phyloP scores from a whole-genome alignment of 305 asterid species.

The Vinca major region DNA sequence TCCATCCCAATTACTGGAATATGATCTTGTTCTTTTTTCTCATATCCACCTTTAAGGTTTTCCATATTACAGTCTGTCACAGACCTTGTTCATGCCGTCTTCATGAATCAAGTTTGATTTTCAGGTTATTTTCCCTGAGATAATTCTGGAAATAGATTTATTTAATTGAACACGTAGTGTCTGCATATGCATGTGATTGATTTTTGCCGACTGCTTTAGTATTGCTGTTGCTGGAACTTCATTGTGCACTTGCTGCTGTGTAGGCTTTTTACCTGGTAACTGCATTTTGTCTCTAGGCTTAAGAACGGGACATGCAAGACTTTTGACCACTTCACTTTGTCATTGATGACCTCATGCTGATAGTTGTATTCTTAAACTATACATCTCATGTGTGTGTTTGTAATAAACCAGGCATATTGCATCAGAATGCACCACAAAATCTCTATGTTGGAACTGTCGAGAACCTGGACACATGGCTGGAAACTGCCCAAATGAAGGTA shows the following conservation, averaged over 20 bases:
- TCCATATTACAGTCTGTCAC: background rate
- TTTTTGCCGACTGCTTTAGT: background rate
- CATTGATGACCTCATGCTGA: background rate
- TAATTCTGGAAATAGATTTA: background rate
- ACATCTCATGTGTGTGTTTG: conserved; percentile 15
- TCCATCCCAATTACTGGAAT: background rate
- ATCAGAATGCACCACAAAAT: conserved; percentile 76
- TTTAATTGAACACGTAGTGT: background rate
- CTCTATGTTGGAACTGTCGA: conserved; percentile 96
- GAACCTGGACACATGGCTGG: conserved; percentile 99
- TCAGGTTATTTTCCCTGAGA: background rate
- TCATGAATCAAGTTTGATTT: background rate
- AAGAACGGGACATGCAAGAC: background rate
- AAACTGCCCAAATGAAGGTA: conserved; percentile 83
- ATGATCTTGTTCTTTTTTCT: background rate
- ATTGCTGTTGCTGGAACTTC: background rate
- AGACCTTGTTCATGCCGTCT: background rate
- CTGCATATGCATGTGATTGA: background rate
- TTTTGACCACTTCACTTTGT: background rate
- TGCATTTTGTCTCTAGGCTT: background rate
- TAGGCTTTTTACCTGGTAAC: background rate
- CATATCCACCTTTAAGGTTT: background rate
- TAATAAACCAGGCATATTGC: conserved; percentile 62
- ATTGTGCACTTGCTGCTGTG: background rate
- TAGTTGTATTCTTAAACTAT: background rate